Base-by-base conservation (phyloP, 768 basidiomycete species). In the Lyophyllum semitale region DNA sequence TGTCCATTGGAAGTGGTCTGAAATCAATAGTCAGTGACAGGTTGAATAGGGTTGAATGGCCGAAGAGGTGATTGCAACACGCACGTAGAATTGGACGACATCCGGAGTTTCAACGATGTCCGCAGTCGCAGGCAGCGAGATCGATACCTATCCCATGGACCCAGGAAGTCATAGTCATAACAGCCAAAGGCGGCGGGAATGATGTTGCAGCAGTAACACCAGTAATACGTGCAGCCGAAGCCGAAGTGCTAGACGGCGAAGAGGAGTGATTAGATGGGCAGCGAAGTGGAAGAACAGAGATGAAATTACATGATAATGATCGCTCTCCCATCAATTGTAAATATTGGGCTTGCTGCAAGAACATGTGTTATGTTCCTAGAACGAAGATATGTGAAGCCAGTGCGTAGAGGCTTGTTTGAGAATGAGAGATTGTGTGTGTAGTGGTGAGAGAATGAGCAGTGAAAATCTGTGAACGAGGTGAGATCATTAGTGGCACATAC, bases 1-100 rank as follows among this genome's bases (percentile, higher is more conserved):
- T 30, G 53, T 22, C 58, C 58, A 30, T 59, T 47, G 29, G 58
- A 27, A 32, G 44, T 55, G 5, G 58, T 59, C 58, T 59, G 23
- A n/a, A 18, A 23, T 27, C 30, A 17, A 11, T 11, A 12, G 9
- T 32, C 13, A 9, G 26, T 9, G n/a, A 53, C 9, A 12, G 33
- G 15, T 4, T 23, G n/a, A n/a, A n/a, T n/a, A n/a, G n/a, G n/a
- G n/a, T n/a, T n/a, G 7, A 26, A 6, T 8, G 32, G 42, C 23
- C 17, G 29, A 2, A 35, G n/a, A 13, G 32, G 8, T 5, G 3
- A 15, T 26, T 4, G n/a, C n/a, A 23, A 59, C 46, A 23, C 41
- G n/a, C n/a, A 59, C 59, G 41, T 53, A 59, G 35, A 59, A 59
- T 23, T 48, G 33, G 20, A 59, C 48, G 9, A 44, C 51, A 27